Conservation (phyloP, 2,329 filamentous ascomycete genomes). For the Pyrenophora seminiperda region DNA sequence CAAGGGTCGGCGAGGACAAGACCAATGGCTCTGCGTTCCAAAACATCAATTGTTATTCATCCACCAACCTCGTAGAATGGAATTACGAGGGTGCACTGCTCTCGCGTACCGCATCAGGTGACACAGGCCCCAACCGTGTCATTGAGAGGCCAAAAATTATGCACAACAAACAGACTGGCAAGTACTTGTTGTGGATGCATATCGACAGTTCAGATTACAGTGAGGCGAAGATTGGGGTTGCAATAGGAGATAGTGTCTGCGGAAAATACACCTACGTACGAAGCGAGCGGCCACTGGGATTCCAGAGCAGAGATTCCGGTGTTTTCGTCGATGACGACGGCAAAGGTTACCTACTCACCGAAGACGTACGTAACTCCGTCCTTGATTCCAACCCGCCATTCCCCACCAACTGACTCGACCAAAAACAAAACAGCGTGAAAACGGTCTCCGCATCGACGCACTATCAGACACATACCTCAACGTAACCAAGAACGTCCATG, state of each 20-base stretch:
- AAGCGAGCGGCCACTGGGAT: constrained; percentile 55
- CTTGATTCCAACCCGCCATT: not conserved
- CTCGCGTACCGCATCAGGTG: constrained; percentile 57
- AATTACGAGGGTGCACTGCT: constrained; percentile 64
- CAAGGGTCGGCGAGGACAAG: constrained; percentile 71
- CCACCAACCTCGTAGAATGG: constrained; percentile 67
- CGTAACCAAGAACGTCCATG: constrained; percentile 56
- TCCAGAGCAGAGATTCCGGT: constrained; percentile 63
- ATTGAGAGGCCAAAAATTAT: constrained; percentile 72
- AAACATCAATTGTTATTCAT: constrained; percentile 71
- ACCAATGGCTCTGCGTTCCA: constrained; percentile 65
- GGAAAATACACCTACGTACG: constrained; percentile 62
- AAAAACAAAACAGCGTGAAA: constrained; percentile 52
- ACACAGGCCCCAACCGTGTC: constrained; percentile 65
- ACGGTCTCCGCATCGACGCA: constrained; percentile 63
- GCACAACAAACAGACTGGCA: constrained; percentile 66
- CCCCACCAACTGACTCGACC: constrained; percentile 13
- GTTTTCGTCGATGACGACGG: constrained; percentile 67
- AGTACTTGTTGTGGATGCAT: constrained; percentile 73
- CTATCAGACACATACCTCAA: constrained; percentile 63
- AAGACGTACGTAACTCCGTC: constrained; percentile 58
- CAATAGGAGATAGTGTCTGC: constrained; percentile 63
- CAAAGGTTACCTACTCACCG: constrained; percentile 64
- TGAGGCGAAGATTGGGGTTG: constrained; percentile 69
- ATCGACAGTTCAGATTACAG: constrained; percentile 66